Percentiles rank a stretch among this genome's conserved stretches.
phyloP scores from a whole-genome alignment of 179 eudicot species.

The Vitellaria paradoxa region DNA sequence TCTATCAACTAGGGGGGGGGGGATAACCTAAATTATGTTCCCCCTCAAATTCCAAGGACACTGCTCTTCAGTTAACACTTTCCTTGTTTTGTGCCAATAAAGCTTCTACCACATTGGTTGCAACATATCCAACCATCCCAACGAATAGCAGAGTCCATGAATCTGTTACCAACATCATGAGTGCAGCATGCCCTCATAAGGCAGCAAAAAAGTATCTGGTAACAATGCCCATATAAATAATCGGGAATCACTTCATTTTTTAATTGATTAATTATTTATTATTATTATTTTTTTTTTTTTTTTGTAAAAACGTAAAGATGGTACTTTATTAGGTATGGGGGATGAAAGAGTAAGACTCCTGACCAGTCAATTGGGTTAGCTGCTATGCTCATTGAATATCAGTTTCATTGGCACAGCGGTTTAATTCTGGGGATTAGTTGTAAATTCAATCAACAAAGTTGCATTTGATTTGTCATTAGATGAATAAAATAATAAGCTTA shows the following conservation, averaged over 20 bases:
- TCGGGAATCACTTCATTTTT: not conserved
- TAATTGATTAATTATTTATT: not conserved
- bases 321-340: not conserved
- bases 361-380: not conserved
- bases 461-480: not conserved
- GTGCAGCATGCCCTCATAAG: not conserved
- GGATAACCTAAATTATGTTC: no score
- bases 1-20: no score
- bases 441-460: conserved; percentile 3
- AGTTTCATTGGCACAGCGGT: not conserved
- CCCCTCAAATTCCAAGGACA: not conserved
- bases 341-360: conserved; percentile 2
- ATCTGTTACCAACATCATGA: conserved; percentile 4
- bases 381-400: not conserved
- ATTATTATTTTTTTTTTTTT: not conserved
- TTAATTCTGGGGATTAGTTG: not conserved
- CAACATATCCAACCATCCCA: conserved; percentile 9
- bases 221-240: no score
- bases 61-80: not conserved
- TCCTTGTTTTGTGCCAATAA: not conserved
- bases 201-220: not conserved
- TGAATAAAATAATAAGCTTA: not conserved
- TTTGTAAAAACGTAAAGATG: no score
- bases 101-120: conserved; percentile 1
- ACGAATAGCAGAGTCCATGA: not conserved